A percentile compares a stretch with the other conserved stretches of the same genome.
Conservation (phyloP, 148 eudicot species). For the Chenopodium formosanum region DNA sequence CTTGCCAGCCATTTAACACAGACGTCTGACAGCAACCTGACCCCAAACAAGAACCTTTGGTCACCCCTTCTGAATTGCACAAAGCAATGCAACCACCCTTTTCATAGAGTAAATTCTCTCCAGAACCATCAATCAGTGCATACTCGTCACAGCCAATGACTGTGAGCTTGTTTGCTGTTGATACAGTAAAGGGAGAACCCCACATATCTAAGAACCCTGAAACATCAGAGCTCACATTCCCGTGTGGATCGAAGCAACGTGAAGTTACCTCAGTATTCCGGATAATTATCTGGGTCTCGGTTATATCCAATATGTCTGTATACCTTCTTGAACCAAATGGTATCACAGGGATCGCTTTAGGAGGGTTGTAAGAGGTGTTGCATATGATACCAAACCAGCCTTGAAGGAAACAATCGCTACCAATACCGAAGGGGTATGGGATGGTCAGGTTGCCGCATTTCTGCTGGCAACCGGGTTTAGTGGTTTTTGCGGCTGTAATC, state of each 20-base stretch:
- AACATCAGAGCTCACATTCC: background rate
- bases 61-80: slow-evolving; percentile 1
- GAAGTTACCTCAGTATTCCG: slow-evolving; percentile 16
- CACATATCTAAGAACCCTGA: background rate
- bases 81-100: slow-evolving; percentile 25
- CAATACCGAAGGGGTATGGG: slow-evolving; percentile 37
- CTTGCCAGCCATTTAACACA: slow-evolving; percentile 24
- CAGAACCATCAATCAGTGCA: slow-evolving; percentile 15
- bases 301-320: slow-evolving; percentile 26
- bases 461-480: slow-evolving; percentile 29
- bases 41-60: slow-evolving; percentile 26
- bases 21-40: slow-evolving; percentile 31
- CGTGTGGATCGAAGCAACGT: slow-evolving; percentile 1
- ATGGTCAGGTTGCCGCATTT: slow-evolving; percentile 28
- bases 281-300: slow-evolving; percentile 23
- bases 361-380: slow-evolving; percentile 27
- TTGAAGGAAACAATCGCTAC: slow-evolving; percentile 7
- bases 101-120: background rate
- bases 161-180: slow-evolving; percentile 27
- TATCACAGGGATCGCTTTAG: slow-evolving; percentile 13
- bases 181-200: background rate
- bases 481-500: slow-evolving; percentile 23
- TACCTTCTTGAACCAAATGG: background rate
- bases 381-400: slow-evolving; percentile 13
- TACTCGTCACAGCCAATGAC: slow-evolving; percentile 31